phyloP scores from a whole-genome alignment of 768 basidiomycete species.

The Leccinum uliginosum region DNA sequence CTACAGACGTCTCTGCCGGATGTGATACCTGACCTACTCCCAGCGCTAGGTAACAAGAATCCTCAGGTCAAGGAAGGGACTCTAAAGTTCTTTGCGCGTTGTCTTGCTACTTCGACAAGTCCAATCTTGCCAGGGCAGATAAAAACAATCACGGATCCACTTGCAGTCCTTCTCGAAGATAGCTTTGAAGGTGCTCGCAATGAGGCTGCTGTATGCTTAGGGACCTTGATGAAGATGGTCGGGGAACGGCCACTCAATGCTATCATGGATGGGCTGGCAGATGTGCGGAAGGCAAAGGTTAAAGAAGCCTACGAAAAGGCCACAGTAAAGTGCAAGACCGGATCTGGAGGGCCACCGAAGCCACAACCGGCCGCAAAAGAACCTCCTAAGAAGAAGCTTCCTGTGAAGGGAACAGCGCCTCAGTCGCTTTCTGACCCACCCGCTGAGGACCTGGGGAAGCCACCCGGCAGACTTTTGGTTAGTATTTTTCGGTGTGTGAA shows the following conservation, averaged over 20 bases:
- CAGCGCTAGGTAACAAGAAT: slow-evolving; percentile 82
- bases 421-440: slow-evolving; percentile 13
- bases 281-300: slow-evolving; percentile 86
- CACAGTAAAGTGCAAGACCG: slow-evolving; percentile 82
- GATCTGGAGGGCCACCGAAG: slow-evolving; percentile 48
- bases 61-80: slow-evolving; percentile 96
- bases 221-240: slow-evolving; percentile 93
- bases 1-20: slow-evolving; percentile 73
- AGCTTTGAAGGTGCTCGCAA: slow-evolving; percentile 83
- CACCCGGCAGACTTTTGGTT: slow-evolving; percentile 45
- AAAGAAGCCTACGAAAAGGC: slow-evolving; percentile 92
- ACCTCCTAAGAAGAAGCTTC: slow-evolving; percentile 35
- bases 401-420: slow-evolving; percentile 30
- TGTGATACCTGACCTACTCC: slow-evolving; percentile 76
- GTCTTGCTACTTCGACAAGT: slow-evolving; percentile 62
- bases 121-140: slow-evolving; percentile 74
- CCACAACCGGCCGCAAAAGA: slow-evolving; percentile 29
- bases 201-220: slow-evolving; percentile 85
- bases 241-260: slow-evolving; percentile 91
- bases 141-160: slow-evolving; percentile 73
- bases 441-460: slow-evolving; percentile 36
- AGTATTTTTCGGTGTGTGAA: neutral
- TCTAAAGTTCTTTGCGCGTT: slow-evolving; percentile 79
- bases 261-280: slow-evolving; percentile 77
- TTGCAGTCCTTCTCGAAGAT: slow-evolving; percentile 79